Percentiles rank a stretch among this genome's conserved stretches.
Conservation (phyloP, 2,329 filamentous ascomycete genomes). For the Lithohypha guttulata region DNA sequence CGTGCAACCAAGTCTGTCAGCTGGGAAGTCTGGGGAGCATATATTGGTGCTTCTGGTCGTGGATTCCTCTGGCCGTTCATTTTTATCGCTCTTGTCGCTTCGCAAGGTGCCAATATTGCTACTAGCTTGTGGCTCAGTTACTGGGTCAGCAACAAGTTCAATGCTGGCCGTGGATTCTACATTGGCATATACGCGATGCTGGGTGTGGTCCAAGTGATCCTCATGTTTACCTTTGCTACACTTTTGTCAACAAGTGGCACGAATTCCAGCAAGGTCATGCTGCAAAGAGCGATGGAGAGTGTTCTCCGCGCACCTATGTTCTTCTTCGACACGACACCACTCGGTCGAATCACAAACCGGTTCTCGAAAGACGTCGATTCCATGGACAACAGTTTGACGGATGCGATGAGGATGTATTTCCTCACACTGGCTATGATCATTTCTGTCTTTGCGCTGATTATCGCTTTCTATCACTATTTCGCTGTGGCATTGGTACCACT, state of each 20-base stretch:
- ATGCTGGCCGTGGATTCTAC: slow-evolving; percentile 56
- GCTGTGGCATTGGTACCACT: slow-evolving; percentile 58
- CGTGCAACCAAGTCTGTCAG: slow-evolving; percentile 65
- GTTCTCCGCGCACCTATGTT: slow-evolving; percentile 64
- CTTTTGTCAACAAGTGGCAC: slow-evolving; percentile 70
- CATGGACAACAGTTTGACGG: slow-evolving; percentile 86
- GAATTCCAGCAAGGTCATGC: slow-evolving; percentile 67
- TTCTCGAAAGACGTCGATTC: slow-evolving; percentile 93
- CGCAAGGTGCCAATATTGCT: slow-evolving; percentile 74
- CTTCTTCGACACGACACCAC: slow-evolving; percentile 93
- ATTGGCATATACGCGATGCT: slow-evolving; percentile 61
- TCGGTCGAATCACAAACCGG: slow-evolving; percentile 90
- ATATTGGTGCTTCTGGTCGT: slow-evolving; percentile 63
- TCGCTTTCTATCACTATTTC: slow-evolving; percentile 92
- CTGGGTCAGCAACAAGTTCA: slow-evolving; percentile 76
- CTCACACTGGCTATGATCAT: slow-evolving; percentile 73
- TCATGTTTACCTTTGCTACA: slow-evolving; percentile 74
- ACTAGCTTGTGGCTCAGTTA: slow-evolving; percentile 89
- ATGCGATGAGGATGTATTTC: slow-evolving; percentile 87
- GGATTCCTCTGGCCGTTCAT: slow-evolving; percentile 56
- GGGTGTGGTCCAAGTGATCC: slow-evolving; percentile 56
- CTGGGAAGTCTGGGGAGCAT: slow-evolving; percentile 68
- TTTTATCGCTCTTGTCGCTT: slow-evolving; percentile 54
- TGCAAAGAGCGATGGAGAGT: slow-evolving; percentile 66
- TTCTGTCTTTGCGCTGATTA: slow-evolving; percentile 78